These are phyloP conservation scores for Scorias spongiosa DNA, from an alignment of 2,329 filamentous ascomycete genomes.

Conservation along the genomic window DNA sequence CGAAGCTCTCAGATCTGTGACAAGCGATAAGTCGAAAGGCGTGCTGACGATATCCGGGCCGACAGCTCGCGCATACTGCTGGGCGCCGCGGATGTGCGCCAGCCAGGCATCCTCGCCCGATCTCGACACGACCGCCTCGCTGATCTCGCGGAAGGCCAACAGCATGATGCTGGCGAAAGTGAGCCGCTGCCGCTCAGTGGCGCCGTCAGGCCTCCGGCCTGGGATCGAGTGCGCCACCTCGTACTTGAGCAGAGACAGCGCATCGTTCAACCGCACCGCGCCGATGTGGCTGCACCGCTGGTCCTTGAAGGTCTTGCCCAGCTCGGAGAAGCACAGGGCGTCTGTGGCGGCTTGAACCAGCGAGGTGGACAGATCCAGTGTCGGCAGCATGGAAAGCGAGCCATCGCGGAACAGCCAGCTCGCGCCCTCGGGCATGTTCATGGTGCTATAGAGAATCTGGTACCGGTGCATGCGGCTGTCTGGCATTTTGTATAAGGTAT, in stretches of 20 bases:
- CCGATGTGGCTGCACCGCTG: neutral
- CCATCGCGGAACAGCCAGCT: neutral
- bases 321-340: neutral
- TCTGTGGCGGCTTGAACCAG: neutral
- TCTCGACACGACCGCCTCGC: neutral
- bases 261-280: neutral
- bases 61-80: neutral
- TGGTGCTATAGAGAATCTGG: neutral
- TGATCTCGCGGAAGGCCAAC: neutral
- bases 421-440: neutral
- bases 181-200: neutral
- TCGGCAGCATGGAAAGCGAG: neutral
- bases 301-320: neutral
- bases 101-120: neutral
- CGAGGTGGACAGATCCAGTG: neutral
- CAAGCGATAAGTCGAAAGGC: neutral
- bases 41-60: neutral
- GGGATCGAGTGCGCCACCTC: neutral
- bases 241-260: neutral
- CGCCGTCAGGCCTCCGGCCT: neutral
- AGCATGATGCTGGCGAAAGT: neutral
- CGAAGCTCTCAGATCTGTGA: neutral
- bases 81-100: neutral
- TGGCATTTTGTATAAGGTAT: neutral
- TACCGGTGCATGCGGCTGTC: neutral